Base-by-base conservation (phyloP, 139 green algal genomes). In the Chlorella sorokiniana region DNA sequence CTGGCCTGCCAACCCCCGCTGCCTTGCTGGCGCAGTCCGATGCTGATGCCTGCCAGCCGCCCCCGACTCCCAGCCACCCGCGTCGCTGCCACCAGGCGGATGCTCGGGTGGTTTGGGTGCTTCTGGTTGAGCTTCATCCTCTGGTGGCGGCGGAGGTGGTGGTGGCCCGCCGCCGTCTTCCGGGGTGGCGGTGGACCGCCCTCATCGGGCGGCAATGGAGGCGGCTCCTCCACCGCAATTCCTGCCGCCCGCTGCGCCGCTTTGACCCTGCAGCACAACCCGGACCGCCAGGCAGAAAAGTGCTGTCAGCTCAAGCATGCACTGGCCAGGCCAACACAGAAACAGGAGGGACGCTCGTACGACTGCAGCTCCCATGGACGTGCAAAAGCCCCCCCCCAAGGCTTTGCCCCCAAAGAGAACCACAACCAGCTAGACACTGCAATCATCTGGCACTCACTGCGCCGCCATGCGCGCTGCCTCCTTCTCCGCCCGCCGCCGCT, bases 401-500 rank as follows among this genome's bases (percentile, higher is more conserved):
- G 4, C n/a, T n/a, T 18, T 5, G 9, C 9, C 11, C 64, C 44
- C 9, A 18, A 31, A 48, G 31, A 4, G 1, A 16, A 11, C 33
- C 35, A 10, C 31, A 71, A 11, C 33, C 35, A 18, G 35, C 64
- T 23, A 31, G 33, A 11, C 27, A 10, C 51, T 16, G 0, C 5
- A 33, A 33, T 1, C 2, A n/a, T n/a, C 2, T 6, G 31, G 10
- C 40, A 65, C 86, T 65, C 76, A 90, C 86, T 90, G 86, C 27
- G 78, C 81, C 16, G 79, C 64, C 37, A 90, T 78, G n/a, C 67
- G 65, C 1, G 72, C 84, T 59, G 42, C 31, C 73, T 90, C 86
- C 67, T 82, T 85, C 48, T 89, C 86, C 27, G 51, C 63, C 16
- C 77, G 72, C 72, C 52, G 59, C 56, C 73, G 83, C 67, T 89